Percentiles rank a stretch among this genome's conserved stretches.
Evolutionary conservation across 2,329 filamentous ascomycete species (phyloP).

Genomic region (Aspergillus glaucus): DNA sequence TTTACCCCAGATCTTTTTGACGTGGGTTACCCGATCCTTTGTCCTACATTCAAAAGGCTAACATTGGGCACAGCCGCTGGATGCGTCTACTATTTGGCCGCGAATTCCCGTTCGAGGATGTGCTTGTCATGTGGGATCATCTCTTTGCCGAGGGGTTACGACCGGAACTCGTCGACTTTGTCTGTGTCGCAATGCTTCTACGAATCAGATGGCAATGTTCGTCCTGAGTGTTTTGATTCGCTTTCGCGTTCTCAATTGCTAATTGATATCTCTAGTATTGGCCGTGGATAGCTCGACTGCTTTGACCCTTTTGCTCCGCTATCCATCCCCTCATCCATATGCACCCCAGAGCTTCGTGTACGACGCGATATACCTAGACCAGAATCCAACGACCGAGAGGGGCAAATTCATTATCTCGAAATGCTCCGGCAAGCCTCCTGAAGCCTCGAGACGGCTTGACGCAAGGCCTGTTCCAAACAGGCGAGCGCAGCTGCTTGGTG

Average conservation of each 20-base stretch:
- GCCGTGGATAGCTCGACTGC: conserved; percentile 83
- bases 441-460: conserved; percentile 19
- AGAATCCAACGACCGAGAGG: conserved; percentile 38
- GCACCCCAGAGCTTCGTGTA: conserved; percentile 74
- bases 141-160: conserved; percentile 80
- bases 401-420: conserved; percentile 41
- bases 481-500: conserved; percentile 21
- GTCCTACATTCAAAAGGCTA: conserved; percentile 3
- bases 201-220: conserved; percentile 83
- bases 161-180: conserved; percentile 74
- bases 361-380: conserved; percentile 61
- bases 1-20: conserved; percentile 92
- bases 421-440: conserved; percentile 42
- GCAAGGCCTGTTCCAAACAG: conserved; percentile 12
- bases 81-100: conserved; percentile 86
- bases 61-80: conserved; percentile 62
- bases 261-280: conserved; percentile 52
- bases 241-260: conserved; percentile 19
- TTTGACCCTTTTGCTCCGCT: conserved; percentile 74
- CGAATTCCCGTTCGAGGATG: conserved; percentile 83
- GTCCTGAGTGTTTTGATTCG: conserved; percentile 24
- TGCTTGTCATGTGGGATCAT: conserved; percentile 81
- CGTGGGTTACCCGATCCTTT: conserved; percentile 49
- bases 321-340: conserved; percentile 62
- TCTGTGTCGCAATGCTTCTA: conserved; percentile 91